Evolutionary conservation across 75 land plant species (phyloP), one percentile per base, ranked within the genome.

Genomic region (Isoetes taiwanensis): DNA sequence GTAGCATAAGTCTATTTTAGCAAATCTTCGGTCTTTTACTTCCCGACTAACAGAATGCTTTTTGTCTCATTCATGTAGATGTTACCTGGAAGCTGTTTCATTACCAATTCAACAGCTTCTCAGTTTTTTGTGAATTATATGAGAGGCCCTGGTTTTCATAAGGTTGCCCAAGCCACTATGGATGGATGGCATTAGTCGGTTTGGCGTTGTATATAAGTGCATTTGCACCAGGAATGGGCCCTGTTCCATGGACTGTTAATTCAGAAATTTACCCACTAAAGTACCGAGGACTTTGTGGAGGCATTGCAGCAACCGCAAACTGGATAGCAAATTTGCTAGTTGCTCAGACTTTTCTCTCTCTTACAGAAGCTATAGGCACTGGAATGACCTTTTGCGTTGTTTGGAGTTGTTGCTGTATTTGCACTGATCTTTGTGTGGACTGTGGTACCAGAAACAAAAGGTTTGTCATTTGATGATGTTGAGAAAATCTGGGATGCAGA

Each of bases 181-280:
- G 96, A 0, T 84, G 90, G 86, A 17, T 88, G 58, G 90, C 98
- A 41, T 65, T 93, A 3, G 3, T 77, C 1, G 98, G 90, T 5
- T 59, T 93, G 55, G 85, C 74, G 8, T 61, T 93, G 3, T 93
- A 88, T 50, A 81, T 93, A 52, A 63, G 73, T 23, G 79, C 66
- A 64, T 93, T 88, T 32, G 52, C 96, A 2, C 96, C 98, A 30
- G 98, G 98, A 23, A 93, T 93, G 98, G 98, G 98, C 17, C 79
- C 90, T 12, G 98, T 93, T 27, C 98, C 98, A 1, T 93, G 98
- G 98, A 79, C 98, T 4, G 72, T 93, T 39, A 93, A 93, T 61
- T 77, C 90, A 0, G 98, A 93, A 76, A 81, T 93, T 17, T 93
- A 93, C 26, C 80, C 98, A 11, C 76, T 76, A 63, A 68, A 76